Evolutionary conservation across 23 red algal genomes (phyloP).

Genomic region (Gracilaria domingensis): DNA sequence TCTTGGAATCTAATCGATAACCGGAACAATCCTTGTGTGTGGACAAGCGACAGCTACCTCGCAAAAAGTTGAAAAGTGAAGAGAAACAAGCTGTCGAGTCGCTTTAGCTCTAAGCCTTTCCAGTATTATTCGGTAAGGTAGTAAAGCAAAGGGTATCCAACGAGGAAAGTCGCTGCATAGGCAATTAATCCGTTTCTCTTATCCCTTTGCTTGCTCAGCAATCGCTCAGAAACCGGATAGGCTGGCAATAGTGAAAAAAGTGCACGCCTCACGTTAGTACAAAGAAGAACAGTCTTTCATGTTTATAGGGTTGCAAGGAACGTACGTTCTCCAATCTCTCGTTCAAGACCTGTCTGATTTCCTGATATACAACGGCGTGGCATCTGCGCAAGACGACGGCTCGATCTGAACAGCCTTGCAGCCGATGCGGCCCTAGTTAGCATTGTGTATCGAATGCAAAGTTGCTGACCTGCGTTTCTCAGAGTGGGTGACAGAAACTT

Average conservation of each 20-base stretch:
- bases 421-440: neutral
- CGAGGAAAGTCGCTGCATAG: neutral
- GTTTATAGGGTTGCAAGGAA: neutral
- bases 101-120: neutral
- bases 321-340: slow-evolving; percentile 21
- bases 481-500: too few relatives aligned
- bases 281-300: neutral
- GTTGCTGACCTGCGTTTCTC: neutral
- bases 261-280: neutral
- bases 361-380: neutral
- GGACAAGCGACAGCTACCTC: too few relatives aligned
- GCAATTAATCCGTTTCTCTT: neutral
- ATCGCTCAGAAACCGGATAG: slow-evolving; percentile 12
- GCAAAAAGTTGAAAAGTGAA: too few relatives aligned
- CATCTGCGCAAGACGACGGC: neutral
- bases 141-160: neutral
- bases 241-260: neutral
- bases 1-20: too few relatives aligned
- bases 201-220: neutral
- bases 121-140: neutral
- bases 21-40: neutral
- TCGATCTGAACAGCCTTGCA: neutral
- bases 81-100: too few relatives aligned
- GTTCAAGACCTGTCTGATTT: neutral
- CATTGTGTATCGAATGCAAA: neutral